Base-by-base conservation (phyloP, 768 basidiomycete genomes). In the Arthromyces matolae region DNA sequence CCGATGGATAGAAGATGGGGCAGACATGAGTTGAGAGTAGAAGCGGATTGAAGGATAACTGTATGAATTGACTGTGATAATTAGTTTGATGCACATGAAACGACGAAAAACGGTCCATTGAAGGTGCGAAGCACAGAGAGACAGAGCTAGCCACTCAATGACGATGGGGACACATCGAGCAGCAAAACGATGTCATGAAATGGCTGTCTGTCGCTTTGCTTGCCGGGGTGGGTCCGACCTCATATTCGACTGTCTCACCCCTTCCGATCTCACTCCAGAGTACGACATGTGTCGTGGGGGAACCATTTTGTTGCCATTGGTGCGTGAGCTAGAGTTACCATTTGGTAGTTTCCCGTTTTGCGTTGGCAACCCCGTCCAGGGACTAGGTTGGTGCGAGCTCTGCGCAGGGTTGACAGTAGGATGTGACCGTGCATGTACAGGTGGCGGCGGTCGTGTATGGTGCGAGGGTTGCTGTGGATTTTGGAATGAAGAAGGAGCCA, bases 361-460 rank as follows among this genome's bases (percentile, higher is more conserved):
- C n/a, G 66, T 59, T 8, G 74, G 74, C 20, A 71, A 55, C 10
- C 72, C 70, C 3, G 71, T 71, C 75, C 73, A 78, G 2, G 72
- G 70, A 52, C 61, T 75, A 0, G 66, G 67, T 2, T 51, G 54
- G 16, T 67, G 70, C 27, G 54, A 39, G 27, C 62, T 63, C 27
- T 59, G 64, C 14, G 57, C 52, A 23, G 58, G 57, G 39, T 47
- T 41, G 18, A 51, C 22, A n/a, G 45, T 28, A 10, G 66, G 64
- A 14, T 63, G 62, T 10, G 65, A 65, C 6, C 54, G 58, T 28
- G 65, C 58, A 19, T 63, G 58, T 6, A 41, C 41, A 24, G 63
- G 53, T 19, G 58, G 51, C 43, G 52, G 53, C n/a, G 40, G 55
- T 24, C 47, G 52, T 34, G 24, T 22, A 34, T 55, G 42, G 36